These are phyloP conservation scores for Solanum ahanhuiri DNA, from an alignment of 257 asterid species.

Conservation along the genomic window DNA sequence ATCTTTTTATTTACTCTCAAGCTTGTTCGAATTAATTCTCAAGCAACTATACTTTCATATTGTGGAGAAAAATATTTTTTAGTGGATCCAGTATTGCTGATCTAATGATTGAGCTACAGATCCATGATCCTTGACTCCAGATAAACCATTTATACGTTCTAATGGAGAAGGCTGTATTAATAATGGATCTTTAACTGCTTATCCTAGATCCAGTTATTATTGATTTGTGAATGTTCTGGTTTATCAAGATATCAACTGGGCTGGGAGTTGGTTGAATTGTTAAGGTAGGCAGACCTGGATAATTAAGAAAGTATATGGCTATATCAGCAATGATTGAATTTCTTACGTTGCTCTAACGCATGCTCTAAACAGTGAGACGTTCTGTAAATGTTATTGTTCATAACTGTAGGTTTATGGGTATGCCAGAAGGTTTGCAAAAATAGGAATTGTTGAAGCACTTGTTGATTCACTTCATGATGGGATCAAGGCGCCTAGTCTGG, in stretches of 20 bases:
- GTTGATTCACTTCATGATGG: constrained; percentile 77
- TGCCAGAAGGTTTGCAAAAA: constrained; percentile 75
- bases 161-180: not conserved
- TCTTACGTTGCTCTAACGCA: not conserved
- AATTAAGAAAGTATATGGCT: not conserved
- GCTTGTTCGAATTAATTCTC: not conserved
- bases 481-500: constrained; percentile 42
- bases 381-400: not conserved
- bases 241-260: not conserved
- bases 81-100: not conserved
- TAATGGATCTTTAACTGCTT: not conserved
- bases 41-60: not conserved
- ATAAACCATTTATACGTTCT: not conserved
- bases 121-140: not conserved
- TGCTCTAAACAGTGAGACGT: not conserved
- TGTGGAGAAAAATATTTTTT: not conserved
- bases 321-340: not conserved
- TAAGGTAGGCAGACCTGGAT: not conserved
- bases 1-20: not conserved
- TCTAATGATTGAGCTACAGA: not conserved
- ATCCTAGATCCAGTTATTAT: not conserved
- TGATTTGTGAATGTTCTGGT: not conserved
- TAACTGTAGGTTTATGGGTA: constrained; percentile 74
- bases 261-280: not conserved
- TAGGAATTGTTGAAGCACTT: constrained; percentile 64